Percentiles rank a stretch among this genome's conserved stretches.
Evolutionary conservation across 1,139 yeast species (phyloP).

Genomic region (Fermentozyma sake): DNA sequence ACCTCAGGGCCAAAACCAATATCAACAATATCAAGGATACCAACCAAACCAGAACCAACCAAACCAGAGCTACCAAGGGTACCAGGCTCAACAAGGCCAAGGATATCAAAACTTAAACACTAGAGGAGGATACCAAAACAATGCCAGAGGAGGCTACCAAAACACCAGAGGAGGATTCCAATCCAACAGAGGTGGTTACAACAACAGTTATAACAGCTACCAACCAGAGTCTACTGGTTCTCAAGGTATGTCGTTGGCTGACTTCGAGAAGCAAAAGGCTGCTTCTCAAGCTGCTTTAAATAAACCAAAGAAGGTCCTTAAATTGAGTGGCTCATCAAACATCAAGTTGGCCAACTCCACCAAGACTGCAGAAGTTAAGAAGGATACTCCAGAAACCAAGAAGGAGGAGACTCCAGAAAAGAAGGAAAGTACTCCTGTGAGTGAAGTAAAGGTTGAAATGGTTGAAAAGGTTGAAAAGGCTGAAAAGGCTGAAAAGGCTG

Average conservation of each 20-base stretch:
- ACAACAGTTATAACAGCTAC: conserved; percentile 10
- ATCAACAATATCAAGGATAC: conserved; percentile 7
- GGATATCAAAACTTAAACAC: conserved; percentile 17
- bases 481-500: conserved; percentile 22
- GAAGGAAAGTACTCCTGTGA: conserved; percentile 7
- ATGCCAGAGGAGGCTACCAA: conserved; percentile 15
- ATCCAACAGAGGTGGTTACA: conserved; percentile 7
- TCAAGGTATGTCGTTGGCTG: conserved; percentile 83
- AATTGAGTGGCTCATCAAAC: conserved; percentile 61
- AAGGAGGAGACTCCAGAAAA: conserved; percentile 13
- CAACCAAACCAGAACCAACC: conserved; percentile 16
- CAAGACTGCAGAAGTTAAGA: conserved; percentile 30
- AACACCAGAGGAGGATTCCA: conserved; percentile 15
- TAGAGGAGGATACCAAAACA: conserved; percentile 25
- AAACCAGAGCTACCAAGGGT: conserved; percentile 25
- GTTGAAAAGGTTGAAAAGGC: conserved; percentile 10
- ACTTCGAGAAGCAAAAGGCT: conserved; percentile 71
- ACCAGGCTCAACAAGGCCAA: too few species aligned
- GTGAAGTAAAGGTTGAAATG: conserved; percentile 8
- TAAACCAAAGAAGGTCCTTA: conserved; percentile 61
- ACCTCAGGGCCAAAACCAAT: conserved; percentile 12
- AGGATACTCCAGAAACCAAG: conserved; percentile 12
- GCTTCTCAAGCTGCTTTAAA: conserved; percentile 32
- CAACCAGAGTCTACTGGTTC: conserved; percentile 19
- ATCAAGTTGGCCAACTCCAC: conserved; percentile 64